phyloP scores from a whole-genome alignment of 768 basidiomycete species.

The Naganishia randhawae region DNA sequence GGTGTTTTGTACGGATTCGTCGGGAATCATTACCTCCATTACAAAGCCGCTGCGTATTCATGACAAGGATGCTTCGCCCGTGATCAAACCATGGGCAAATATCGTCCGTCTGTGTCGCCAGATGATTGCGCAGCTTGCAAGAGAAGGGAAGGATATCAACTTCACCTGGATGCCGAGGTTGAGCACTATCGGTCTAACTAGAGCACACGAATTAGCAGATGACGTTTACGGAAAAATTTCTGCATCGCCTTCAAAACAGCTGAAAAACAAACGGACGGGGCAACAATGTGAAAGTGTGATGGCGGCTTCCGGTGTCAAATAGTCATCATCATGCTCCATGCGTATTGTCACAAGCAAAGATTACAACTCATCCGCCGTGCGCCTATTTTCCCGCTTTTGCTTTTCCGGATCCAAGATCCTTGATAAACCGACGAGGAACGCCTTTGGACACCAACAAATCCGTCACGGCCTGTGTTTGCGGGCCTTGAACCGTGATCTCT shows the following conservation, averaged over 20 bases:
- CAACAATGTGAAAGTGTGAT: neutral
- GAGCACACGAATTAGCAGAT: conserved; percentile 15
- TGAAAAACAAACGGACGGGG: neutral
- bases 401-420: conserved; percentile 37
- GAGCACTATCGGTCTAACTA: conserved; percentile 7
- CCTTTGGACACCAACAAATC: conserved; percentile 68
- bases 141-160: conserved; percentile 17
- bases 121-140: conserved; percentile 9
- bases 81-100: neutral
- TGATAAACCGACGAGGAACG: conserved; percentile 78
- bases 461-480: conserved; percentile 64
- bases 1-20: conserved; percentile 18
- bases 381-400: conserved; percentile 27
- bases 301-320: neutral
- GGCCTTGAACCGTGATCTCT: conserved; percentile 82
- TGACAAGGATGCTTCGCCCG: neutral
- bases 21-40: conserved; percentile 8
- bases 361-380: neutral
- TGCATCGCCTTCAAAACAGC: neutral
- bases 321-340: neutral
- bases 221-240: conserved; percentile 8
- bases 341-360: neutral
- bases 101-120: conserved; percentile 9
- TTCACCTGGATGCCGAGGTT: conserved; percentile 21
- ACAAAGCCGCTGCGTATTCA: neutral